Percentiles rank a stretch among this genome's conserved stretches.
These are phyloP conservation scores for Globisporangium cederbergense DNA, from an alignment of 352 stramenopile genomes.

Conservation along the genomic window DNA sequence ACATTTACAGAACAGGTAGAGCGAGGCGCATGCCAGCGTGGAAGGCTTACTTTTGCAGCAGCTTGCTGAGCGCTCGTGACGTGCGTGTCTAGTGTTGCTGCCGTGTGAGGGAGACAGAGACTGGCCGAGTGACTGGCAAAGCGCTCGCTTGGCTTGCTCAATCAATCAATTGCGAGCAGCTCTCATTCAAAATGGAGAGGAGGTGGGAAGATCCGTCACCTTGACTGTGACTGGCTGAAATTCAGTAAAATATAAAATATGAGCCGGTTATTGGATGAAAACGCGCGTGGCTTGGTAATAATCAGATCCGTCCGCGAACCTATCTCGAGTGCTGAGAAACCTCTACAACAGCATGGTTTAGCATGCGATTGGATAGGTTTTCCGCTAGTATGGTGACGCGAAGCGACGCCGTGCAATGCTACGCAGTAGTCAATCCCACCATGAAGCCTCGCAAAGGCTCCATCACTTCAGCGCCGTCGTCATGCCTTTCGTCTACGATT, in stretches of 20 bases:
- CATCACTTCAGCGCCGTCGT: not conserved
- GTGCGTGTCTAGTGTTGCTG: conserved; percentile 11
- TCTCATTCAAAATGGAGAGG: conserved; percentile 2
- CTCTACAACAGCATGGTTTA: conserved; percentile 5
- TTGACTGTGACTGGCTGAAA: conserved; percentile 6
- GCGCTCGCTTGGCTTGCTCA: not conserved
- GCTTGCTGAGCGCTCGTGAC: conserved; percentile 24
- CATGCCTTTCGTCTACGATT: not conserved
- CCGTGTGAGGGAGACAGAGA: not conserved
- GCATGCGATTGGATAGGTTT: conserved; percentile 5
- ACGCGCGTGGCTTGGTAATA: conserved; percentile 5
- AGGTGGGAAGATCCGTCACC: not conserved
- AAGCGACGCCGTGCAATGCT: conserved; percentile 1
- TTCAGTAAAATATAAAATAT: not conserved
- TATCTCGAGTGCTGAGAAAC: not conserved
- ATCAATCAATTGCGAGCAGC: not conserved
- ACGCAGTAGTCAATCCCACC: not conserved
- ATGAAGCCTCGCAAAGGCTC: conserved; percentile 4
- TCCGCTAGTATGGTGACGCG: not conserved
- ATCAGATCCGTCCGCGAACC: conserved; percentile 8
- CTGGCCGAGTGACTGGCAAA: not conserved
- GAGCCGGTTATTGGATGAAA: not conserved
- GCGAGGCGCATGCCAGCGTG: not conserved
- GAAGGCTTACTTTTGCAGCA: conserved; percentile 19
- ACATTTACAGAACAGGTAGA: not conserved